phyloP scores from a whole-genome alignment of 176 grass and related monocot genomes.

The Avena atlantica region DNA sequence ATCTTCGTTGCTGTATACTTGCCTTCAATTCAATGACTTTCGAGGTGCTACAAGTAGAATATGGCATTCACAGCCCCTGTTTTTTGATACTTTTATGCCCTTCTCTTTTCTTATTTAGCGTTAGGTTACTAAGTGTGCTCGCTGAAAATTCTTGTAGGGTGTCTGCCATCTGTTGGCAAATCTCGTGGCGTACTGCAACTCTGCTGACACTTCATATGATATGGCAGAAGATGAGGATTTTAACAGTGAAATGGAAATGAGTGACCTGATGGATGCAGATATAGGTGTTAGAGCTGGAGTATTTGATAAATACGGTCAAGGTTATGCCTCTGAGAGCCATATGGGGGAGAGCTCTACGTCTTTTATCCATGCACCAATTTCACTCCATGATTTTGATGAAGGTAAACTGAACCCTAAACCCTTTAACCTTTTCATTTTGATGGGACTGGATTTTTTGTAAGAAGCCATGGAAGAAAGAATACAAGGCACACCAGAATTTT shows the following conservation, averaged over 20 bases:
- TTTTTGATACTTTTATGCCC: background rate
- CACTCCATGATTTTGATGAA: conserved; percentile 52
- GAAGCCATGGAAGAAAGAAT: background rate
- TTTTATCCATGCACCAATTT: conserved; percentile 42
- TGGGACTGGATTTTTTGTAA: background rate
- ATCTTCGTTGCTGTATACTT: conserved; percentile 88
- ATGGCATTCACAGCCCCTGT: background rate
- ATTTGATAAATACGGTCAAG: conserved; percentile 61
- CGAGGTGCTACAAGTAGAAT: conserved; percentile 62
- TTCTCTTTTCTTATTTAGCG: conserved; percentile 21
- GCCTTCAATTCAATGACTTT: conserved; percentile 84
- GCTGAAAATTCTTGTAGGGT: conserved; percentile 56
- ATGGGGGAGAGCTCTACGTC: conserved; percentile 54
- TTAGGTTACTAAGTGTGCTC: conserved; percentile 18
- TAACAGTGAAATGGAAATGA: conserved; percentile 52
- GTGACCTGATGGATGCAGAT: conserved; percentile 60
- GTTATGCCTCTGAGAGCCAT: conserved; percentile 51
- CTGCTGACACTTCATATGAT: conserved; percentile 53
- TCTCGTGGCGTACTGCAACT: conserved; percentile 72
- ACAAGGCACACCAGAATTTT: background rate
- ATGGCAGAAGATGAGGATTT: conserved; percentile 72
- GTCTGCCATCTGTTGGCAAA: conserved; percentile 88
- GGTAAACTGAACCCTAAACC: conserved; percentile 47
- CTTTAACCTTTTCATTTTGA: conserved; percentile 9
- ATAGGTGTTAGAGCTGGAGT: conserved; percentile 48